These are phyloP conservation scores for Phytophthora meadii DNA, from an alignment of 352 stramenopile genomes.

Conservation along the genomic window DNA sequence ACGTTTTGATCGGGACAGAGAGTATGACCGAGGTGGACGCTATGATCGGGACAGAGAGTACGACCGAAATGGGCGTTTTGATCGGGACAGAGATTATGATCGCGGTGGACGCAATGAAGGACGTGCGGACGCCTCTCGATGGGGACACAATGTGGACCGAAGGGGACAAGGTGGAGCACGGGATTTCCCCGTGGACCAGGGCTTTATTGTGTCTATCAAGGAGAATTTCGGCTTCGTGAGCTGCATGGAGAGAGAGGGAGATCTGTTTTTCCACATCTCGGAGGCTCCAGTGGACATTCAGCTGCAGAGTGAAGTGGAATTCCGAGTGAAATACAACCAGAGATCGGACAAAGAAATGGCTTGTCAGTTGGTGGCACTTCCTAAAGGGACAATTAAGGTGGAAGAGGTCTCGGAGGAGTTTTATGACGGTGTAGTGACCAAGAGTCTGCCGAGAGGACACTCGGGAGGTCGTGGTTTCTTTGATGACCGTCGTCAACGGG, in stretches of 20 bases:
- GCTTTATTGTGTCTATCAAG: conserved; percentile 56
- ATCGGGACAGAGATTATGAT: conserved; percentile 12
- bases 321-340: conserved; percentile 76
- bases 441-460: conserved; percentile 53
- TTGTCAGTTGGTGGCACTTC: conserved; percentile 63
- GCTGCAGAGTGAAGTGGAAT: conserved; percentile 79
- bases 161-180: conserved; percentile 24
- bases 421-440: conserved; percentile 68
- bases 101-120: conserved; percentile 23
- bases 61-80: conserved; percentile 13
- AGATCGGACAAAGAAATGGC: conserved; percentile 79
- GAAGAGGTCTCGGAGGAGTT: conserved; percentile 70
- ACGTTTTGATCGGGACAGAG: conserved; percentile 23
- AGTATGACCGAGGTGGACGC: conserved; percentile 15
- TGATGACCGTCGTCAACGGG: conserved; percentile 37
- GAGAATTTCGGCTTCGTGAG: conserved; percentile 71
- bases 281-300: conserved; percentile 75
- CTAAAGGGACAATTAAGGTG: conserved; percentile 79
- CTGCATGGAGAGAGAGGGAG: conserved; percentile 68
- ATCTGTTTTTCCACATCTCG: conserved; percentile 86
- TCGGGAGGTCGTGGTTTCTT: conserved; percentile 39
- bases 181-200: conserved; percentile 44
- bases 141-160: conserved; percentile 29
- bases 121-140: conserved; percentile 28
- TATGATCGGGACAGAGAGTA: conserved; percentile 22